Evolutionary conservation across 768 basidiomycete species (phyloP).

Genomic region (Dacryopinax spathularia): DNA sequence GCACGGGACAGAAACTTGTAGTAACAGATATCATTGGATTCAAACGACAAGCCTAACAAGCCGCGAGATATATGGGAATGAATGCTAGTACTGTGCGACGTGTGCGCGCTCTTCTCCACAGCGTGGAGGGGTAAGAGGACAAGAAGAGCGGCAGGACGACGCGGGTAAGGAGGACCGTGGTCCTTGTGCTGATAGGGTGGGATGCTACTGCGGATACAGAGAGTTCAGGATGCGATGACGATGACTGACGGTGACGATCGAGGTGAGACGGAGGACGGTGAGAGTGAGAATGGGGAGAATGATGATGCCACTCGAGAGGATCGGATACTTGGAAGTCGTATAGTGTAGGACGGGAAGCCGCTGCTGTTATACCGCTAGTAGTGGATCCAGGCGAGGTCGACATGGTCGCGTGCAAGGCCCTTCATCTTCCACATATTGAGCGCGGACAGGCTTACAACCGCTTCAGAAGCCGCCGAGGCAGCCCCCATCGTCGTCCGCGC

Average conservation of each 20-base stretch:
- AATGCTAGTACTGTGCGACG: neutral
- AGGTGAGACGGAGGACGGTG: too few species aligned
- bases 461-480: slow-evolving; percentile 2
- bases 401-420: neutral
- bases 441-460: neutral
- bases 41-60: neutral
- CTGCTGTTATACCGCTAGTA: neutral
- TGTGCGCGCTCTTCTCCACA: too few species aligned
- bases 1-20: too few species aligned
- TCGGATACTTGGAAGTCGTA: neutral
- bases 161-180: slow-evolving; percentile 4
- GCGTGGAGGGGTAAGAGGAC: too few species aligned
- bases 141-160: neutral
- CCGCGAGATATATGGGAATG: neutral
- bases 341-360: neutral
- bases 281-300: neutral
- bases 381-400: neutral
- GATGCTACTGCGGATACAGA: neutral
- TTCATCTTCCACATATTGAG: neutral
- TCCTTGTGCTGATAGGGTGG: neutral
- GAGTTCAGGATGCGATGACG: neutral
- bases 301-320: too few species aligned
- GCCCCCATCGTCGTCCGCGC: neutral
- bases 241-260: too few species aligned
- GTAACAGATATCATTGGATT: neutral